phyloP scores from a whole-genome alignment of 805 yeast species.

The Lachancea nothofagi region DNA sequence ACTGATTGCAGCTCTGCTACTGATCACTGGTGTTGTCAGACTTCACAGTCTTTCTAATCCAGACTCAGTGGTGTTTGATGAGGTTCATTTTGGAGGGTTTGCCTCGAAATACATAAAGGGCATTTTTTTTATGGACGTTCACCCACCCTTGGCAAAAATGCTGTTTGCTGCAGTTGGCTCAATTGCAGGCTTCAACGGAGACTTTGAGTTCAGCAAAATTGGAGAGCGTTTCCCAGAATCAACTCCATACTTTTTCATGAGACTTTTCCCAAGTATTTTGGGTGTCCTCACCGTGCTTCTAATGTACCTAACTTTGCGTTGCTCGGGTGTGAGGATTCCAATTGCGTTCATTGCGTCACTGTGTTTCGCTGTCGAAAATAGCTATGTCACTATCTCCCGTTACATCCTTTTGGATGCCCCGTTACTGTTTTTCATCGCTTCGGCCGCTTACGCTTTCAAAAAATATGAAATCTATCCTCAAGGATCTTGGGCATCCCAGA shows the following conservation, averaged over 20 bases:
- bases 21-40: conserved; percentile 54
- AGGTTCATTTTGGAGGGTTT: conserved; percentile 95
- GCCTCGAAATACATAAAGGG: conserved; percentile 74
- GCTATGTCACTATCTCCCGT: conserved; percentile 65
- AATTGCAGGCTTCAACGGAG: conserved; percentile 67
- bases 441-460: conserved; percentile 58
- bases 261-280: conserved; percentile 60
- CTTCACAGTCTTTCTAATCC: conserved; percentile 60
- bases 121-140: conserved; percentile 63
- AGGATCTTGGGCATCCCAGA: conserved; percentile 52
- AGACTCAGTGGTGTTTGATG: conserved; percentile 82
- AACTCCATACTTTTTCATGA: conserved; percentile 62
- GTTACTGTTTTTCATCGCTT: conserved; percentile 69
- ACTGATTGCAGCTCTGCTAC: conserved; percentile 40
- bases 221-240: conserved; percentile 56
- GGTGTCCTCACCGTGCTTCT: conserved; percentile 66
- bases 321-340: conserved; percentile 63
- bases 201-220: conserved; percentile 59
- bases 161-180: conserved; percentile 65
- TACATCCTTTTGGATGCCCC: conserved; percentile 75
- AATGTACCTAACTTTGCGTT: conserved; percentile 61
- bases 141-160: conserved; percentile 78
- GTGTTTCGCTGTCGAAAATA: conserved; percentile 58
- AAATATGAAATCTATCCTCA: conserved; percentile 62
- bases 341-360: conserved; percentile 55